phyloP scores from a whole-genome alignment of 2,329 filamentous ascomycete species.

The Leptographium procerum region DNA sequence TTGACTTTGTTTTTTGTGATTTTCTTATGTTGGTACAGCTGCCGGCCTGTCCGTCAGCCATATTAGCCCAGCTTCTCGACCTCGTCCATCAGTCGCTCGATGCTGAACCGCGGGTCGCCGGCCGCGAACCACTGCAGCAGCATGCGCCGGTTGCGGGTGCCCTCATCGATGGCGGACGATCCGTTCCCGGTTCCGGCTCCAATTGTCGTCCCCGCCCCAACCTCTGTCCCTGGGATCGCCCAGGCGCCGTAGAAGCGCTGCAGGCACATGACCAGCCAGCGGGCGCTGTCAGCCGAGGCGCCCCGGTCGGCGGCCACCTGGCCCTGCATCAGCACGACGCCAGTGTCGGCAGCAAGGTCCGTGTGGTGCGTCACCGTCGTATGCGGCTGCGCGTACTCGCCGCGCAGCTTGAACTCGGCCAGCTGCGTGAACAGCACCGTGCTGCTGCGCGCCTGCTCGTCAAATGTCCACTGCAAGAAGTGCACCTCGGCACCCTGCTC shows the following conservation, averaged over 20 bases:
- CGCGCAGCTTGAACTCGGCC: constrained; percentile 82
- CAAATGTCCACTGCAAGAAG: constrained; percentile 93
- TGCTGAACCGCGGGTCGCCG: constrained; percentile 67
- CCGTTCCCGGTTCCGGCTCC: too few relatives aligned
- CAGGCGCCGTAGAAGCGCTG: constrained; percentile 82
- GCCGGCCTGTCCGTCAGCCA: not conserved
- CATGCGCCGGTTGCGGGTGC: constrained; percentile 50
- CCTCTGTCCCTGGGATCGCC: constrained; percentile 25
- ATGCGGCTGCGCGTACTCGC: constrained; percentile 82
- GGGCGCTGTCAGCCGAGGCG: constrained; percentile 68
- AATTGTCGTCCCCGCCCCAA: constrained; percentile 16
- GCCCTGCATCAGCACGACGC: constrained; percentile 78
- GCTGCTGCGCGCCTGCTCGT: constrained; percentile 29
- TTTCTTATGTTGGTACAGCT: not conserved
- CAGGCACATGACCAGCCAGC: constrained; percentile 82
- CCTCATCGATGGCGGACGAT: constrained; percentile 34
- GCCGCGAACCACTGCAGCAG: constrained; percentile 72
- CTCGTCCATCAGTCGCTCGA: constrained; percentile 81
- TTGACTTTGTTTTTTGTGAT: not conserved
- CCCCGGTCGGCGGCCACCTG: constrained; percentile 65
- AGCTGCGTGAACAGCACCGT: constrained; percentile 89
- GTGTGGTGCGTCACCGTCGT: constrained; percentile 88
- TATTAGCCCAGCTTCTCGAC: constrained; percentile 60
- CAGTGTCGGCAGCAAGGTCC: constrained; percentile 64
- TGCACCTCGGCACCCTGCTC: constrained; percentile 76